phyloP scores from a whole-genome alignment of 2,329 filamentous ascomycete genomes.

The Sporothrix humicola region DNA sequence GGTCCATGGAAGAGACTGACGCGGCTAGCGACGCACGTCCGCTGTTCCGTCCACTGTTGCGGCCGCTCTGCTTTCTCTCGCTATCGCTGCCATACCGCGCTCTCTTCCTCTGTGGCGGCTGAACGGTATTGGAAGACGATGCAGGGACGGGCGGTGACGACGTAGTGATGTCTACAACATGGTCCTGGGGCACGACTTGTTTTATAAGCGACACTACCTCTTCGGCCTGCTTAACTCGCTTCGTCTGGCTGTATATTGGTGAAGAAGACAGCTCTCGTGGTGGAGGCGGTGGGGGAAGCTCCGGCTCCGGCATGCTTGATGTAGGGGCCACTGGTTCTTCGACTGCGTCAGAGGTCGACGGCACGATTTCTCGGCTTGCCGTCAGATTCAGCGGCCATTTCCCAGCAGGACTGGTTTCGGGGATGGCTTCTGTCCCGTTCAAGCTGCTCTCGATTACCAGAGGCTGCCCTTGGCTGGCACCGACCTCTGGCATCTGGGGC shows the following conservation, averaged over 20 bases:
- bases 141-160: slow-evolving; percentile 29
- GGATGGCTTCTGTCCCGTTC: slow-evolving; percentile 37
- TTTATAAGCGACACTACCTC: slow-evolving; percentile 12
- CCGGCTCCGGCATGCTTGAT: background rate
- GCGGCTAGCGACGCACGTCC: slow-evolving; percentile 16
- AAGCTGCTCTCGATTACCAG: slow-evolving; percentile 31
- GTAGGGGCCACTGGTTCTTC: background rate
- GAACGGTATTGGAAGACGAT: background rate
- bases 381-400: background rate
- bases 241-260: background rate
- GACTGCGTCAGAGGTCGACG: slow-evolving; percentile 13
- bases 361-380: slow-evolving; percentile 2
- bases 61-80: background rate
- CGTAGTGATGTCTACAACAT: background rate
- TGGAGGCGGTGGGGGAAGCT: background rate
- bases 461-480: background rate
- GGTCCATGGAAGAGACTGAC: slow-evolving; percentile 24
- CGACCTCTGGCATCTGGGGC: background rate
- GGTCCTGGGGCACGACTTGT: background rate
- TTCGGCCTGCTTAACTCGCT: background rate
- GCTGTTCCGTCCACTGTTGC: background rate
- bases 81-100: background rate
- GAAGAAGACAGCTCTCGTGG: background rate
- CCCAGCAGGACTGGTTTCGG: slow-evolving; percentile 38
- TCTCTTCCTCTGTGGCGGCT: background rate